Evolutionary conservation across 768 basidiomycete genomes (phyloP).

Genomic region (Sarcodon aspratus): DNA sequence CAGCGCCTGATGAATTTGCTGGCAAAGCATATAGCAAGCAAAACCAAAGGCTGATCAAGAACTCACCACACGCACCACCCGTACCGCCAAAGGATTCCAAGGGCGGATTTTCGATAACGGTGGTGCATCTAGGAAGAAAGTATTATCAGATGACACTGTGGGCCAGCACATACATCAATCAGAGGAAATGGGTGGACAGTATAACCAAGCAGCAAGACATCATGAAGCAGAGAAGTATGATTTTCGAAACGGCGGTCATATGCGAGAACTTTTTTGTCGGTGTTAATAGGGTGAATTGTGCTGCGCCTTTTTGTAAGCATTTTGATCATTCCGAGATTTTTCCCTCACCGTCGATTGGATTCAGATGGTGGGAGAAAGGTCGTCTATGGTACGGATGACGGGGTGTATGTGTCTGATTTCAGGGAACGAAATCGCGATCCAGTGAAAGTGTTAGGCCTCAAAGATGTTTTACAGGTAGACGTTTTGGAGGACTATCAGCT

Average conservation of each 20-base stretch:
- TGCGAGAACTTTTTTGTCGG: constrained; percentile 85
- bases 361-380: constrained; percentile 74
- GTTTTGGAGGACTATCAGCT: constrained; percentile 94
- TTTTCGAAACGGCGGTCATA: constrained; percentile 78
- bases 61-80: constrained; percentile 31
- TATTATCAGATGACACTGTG: constrained; percentile 87
- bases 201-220: constrained; percentile 84
- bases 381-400: constrained; percentile 96
- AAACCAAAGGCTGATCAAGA: constrained; percentile 21
- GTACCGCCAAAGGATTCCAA: constrained; percentile 54
- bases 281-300: constrained; percentile 84
- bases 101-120: constrained; percentile 85
- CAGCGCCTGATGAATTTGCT: constrained; percentile 56
- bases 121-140: constrained; percentile 88
- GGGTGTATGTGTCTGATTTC: constrained; percentile 89
- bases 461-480: constrained; percentile 91
- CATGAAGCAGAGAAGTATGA: constrained; percentile 71
- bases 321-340: not conserved
- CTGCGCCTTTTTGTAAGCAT: constrained; percentile 74
- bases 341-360: not conserved
- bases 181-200: constrained; percentile 90
- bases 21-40: constrained; percentile 19
- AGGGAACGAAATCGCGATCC: constrained; percentile 70
- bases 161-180: constrained; percentile 74
- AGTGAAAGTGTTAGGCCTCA: constrained; percentile 76